Evolutionary conservation across 805 yeast genomes (phyloP), one percentile per base, ranked within the genome.

Genomic region (Ogataea nonfermentans): DNA sequence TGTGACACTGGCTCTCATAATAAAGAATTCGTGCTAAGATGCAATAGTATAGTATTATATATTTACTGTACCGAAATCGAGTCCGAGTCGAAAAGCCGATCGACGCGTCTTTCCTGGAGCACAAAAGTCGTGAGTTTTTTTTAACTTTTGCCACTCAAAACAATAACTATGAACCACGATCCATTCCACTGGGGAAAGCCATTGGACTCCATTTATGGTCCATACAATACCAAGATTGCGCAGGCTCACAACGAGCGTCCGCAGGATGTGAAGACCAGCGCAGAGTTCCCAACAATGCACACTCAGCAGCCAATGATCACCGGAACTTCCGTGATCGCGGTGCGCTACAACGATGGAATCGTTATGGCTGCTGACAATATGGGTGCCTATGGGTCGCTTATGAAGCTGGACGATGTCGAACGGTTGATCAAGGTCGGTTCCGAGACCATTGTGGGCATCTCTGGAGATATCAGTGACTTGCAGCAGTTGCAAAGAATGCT

Each of bases 171-270:
- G 99, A 85, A 91, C 57, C 98, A 93, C 87, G 86, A 84, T 72
- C 98, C 96, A 48, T 80, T 73, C 55, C 73, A 74, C 53, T 91
- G 99, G 99, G 99, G 98, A 15, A 85, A 97, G 67, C 98, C 98
- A 43, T 72, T 83, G 27, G 80, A 84, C 59, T 78, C 76, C 30
- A 73, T 80, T 1, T 93, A 93, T 56, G 99, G 99, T 12, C 61
- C 68, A 6, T 93, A 90, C 68, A 85, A 84, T 61, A 72, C 71
- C 40, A 63, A 74, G 34, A 91, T 90, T 53, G 84, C 95, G 34
- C 66, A 79, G 47, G 89, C 89, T 1, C 49, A 49, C 20, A 58
- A 42, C 59, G 59, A 39, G 7, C 47, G 52, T n/a, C 41, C 40
- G n/a, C 29, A 30, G 11, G 42, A 46, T 16, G 40, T 36, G 5